Evolutionary conservation across 106 monocot species (phyloP), one percentile per base, ranked within the genome.

Genomic region (Platanthera zijinensis): DNA sequence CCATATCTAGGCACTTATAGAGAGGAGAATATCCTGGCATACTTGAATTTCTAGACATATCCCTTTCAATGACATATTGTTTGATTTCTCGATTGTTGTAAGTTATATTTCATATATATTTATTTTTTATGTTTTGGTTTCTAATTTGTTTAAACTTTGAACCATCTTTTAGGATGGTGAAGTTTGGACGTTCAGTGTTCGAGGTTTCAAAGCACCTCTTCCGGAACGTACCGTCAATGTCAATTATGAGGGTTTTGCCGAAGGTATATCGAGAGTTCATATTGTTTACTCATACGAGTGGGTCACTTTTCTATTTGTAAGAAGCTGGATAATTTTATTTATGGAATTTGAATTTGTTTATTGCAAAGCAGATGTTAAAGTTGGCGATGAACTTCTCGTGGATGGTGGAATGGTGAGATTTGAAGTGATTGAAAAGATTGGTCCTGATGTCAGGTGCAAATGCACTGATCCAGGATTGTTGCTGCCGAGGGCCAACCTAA

Each of bases 361-460:
- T 51, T 82, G 9, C 77, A 15, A 71, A 79, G 10, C 82, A 99
- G 97, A 99, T 88, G 89, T 99, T 6, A 87, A 77, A 78, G 85
- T 99, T 54, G 97, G 97, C 50, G 97, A 99, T 85, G 97, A 99
- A 71, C 94, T 99, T 64, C 88, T 99, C 61, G 94, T 99, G 71
- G 97, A 99, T 85, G 97, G 97, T 75, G 97, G 97, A 83, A 99
- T 99, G 97, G 94, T 94, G 66, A 83, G 91, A 54, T 99, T 99
- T 83, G 94, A 99, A 52, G 97, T 99, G 85, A 86, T 94, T 79
- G 94, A 94, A 83, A 99, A 99, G 81, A 59, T 94, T 80, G 97
- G 97, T 2, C 97, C 97, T 57, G 97, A 99, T 82, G 97, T 99
- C 7, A 99, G 90, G 79, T 99, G 97, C 54, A 79, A 71, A 48